These are phyloP conservation scores for Saturnispora silvae DNA, from an alignment of 805 yeast species.

Conservation along the genomic window DNA sequence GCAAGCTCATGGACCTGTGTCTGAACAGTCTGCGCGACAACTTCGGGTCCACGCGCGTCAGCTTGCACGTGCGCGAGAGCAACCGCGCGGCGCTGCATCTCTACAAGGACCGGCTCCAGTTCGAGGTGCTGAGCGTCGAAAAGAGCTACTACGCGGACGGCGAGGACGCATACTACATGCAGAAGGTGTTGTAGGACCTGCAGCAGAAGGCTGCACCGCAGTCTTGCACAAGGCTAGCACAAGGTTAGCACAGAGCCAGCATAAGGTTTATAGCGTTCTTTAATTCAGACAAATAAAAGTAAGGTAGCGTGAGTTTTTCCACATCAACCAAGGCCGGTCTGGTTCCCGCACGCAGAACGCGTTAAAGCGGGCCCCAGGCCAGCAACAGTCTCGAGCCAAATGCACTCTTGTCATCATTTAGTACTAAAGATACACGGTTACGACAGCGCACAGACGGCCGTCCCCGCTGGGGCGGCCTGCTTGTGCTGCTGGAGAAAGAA, in stretches of 20 bases:
- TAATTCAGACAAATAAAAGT: slow-evolving; percentile 2
- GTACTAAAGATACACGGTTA: no score
- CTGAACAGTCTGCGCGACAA: slow-evolving; percentile 71
- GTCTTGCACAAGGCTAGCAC: no score
- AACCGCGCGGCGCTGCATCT: slow-evolving; percentile 90
- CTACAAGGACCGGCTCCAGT: slow-evolving; percentile 74
- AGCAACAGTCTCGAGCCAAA: slow-evolving; percentile 99
- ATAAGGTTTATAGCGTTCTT: no score
- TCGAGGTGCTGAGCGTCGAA: slow-evolving; percentile 75
- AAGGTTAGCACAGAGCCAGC: no score
- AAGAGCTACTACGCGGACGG: slow-evolving; percentile 92
- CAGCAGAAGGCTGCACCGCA: slow-evolving; percentile 38
- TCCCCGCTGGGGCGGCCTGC: no score
- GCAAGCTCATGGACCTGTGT: slow-evolving; percentile 73
- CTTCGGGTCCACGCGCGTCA: slow-evolving; percentile 72
- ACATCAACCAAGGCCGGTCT: slow-evolving; percentile 59
- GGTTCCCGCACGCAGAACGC: slow-evolving; percentile 24
- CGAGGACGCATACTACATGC: slow-evolving; percentile 96
- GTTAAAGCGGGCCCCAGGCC: slow-evolving; percentile 27
- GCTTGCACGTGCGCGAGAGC: slow-evolving; percentile 87
- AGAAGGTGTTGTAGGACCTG: slow-evolving; percentile 50
- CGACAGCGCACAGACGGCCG: no score
- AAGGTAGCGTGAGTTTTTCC: slow-evolving; percentile 99
- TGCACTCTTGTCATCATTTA: slow-evolving; percentile 94
- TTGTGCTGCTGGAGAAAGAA: no score